Conservation (phyloP, 352 stramenopile species). For the Pythium scleroteichum region DNA sequence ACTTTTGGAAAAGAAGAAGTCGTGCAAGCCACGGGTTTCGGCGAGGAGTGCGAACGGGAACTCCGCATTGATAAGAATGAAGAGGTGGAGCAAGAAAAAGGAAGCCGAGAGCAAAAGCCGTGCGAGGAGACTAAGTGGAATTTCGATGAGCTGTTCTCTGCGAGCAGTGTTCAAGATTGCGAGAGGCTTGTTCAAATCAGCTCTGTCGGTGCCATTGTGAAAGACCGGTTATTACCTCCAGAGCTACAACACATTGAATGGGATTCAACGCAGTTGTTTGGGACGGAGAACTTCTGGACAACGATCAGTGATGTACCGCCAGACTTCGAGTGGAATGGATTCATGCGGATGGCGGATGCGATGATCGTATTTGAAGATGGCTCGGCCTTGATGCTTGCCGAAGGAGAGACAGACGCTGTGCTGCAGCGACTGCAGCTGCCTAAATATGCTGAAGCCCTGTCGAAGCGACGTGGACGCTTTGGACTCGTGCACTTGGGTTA, state of each 20-base stretch:
- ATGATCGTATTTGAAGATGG: constrained; percentile 45
- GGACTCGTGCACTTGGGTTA: constrained; percentile 9
- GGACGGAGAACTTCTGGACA: constrained; percentile 50
- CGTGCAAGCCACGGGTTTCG: constrained; percentile 36
- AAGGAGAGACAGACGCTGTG: constrained; percentile 40
- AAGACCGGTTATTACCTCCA: background rate
- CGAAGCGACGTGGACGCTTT: background rate
- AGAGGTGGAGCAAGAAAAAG: constrained; percentile 20
- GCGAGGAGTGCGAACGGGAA: constrained; percentile 55
- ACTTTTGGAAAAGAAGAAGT: constrained; percentile 37
- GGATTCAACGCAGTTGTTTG: constrained; percentile 29
- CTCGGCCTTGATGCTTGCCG: constrained; percentile 37
- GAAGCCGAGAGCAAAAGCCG: constrained; percentile 6
- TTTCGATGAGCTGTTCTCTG: constrained; percentile 7
- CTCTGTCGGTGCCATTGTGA: background rate
- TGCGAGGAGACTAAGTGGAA: constrained; percentile 30
- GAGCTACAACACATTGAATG: constrained; percentile 21
- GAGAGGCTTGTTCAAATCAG: background rate
- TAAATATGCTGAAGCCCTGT: background rate
- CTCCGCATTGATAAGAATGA: constrained; percentile 48
- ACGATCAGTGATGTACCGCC: constrained; percentile 6
- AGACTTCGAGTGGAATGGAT: background rate
- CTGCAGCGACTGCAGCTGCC: constrained; percentile 31
- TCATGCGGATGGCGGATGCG: constrained; percentile 34
- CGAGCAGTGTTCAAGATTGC: background rate